Evolutionary conservation across 176 grass and related monocot genomes (phyloP), one percentile per base, ranked within the genome.

Genomic region (Eleusine coracana): DNA sequence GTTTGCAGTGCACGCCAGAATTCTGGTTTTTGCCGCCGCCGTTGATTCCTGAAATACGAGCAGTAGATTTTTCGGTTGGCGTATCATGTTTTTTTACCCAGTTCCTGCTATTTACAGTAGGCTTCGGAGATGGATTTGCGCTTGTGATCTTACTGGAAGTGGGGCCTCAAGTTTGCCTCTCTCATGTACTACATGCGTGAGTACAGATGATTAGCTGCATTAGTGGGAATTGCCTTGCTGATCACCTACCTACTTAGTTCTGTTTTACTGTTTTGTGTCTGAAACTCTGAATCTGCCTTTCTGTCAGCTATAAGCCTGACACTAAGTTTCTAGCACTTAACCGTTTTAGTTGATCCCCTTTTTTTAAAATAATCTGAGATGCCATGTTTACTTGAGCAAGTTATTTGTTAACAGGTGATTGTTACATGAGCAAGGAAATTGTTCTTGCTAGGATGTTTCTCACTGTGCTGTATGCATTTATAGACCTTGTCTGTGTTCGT

Each of bases 1-100:
- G 18, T 28, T 62, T 29, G 13, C 17, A 31, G 17, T 46, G 8
- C 21, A 34, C 6, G 21, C 21, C 61, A n/a, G 49, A 74, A 50
- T 79, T 68, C 27, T 67, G 56, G 14, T 42, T 54, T 25, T 4
- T 6, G 45, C 41, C 25, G 27, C 14, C 25, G 14, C 20, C n/a
- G 13, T 78, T 88, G 23, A 63, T 63, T 84, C 20, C 38, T 79
- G 86, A 79, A 56, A 60, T 64, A 66, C 28, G 8, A 68, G 20
- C 0, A 28, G 68, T 74, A 10, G 29, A 1, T 51, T 10, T 39
- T 37, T 37, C 14, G 31, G 14, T 36, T 49, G 38, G 15, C 63
- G 48, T 51, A 25, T 39, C 3, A 78, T 78, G 28, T 62, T 34
- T 66, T 34, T 80, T 80, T 28, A 23, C 49, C 76, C 62, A 15